Percentiles rank a stretch among this genome's conserved stretches.
These are phyloP conservation scores for Pseudogymnoascus verrucosus DNA, from an alignment of 2,329 filamentous ascomycete genomes.

Conservation along the genomic window DNA sequence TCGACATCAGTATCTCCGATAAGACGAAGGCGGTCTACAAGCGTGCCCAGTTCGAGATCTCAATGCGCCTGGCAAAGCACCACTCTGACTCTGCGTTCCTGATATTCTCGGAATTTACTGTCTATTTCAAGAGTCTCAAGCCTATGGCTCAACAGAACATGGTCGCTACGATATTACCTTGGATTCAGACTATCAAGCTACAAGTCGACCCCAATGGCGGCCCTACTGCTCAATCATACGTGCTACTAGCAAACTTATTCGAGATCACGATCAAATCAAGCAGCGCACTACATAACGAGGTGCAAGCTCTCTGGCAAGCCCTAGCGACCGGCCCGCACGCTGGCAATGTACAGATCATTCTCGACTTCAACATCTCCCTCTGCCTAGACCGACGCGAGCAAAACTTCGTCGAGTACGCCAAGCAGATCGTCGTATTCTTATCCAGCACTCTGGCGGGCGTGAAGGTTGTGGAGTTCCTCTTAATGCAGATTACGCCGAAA, in stretches of 20 bases:
- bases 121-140: slow-evolving; percentile 83
- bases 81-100: slow-evolving; percentile 85
- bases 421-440: slow-evolving; percentile 94
- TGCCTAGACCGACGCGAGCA: slow-evolving; percentile 92
- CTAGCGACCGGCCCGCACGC: slow-evolving; percentile 86
- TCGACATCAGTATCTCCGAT: slow-evolving; percentile 96
- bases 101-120: slow-evolving; percentile 91
- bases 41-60: slow-evolving; percentile 92
- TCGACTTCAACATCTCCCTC: slow-evolving; percentile 92
- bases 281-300: slow-evolving; percentile 84
- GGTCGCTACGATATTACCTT: slow-evolving; percentile 87
- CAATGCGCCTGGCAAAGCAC: slow-evolving; percentile 78
- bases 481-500: slow-evolving; percentile 85
- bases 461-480: slow-evolving; percentile 87
- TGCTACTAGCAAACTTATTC: slow-evolving; percentile 86
- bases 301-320: slow-evolving; percentile 95
- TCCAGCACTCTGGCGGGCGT: slow-evolving; percentile 78
- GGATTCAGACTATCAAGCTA: slow-evolving; percentile 91
- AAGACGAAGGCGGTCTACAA: slow-evolving; percentile 99
- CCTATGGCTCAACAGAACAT: slow-evolving; percentile 84
- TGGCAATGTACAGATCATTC: slow-evolving; percentile 86
- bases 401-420: slow-evolving; percentile 96
- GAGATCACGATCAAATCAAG: slow-evolving; percentile 94
- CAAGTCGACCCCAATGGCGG: slow-evolving; percentile 87
- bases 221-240: slow-evolving; percentile 85